Base-by-base conservation (phyloP, 129 eudicot genomes). In the Flaveria brownii region DNA sequence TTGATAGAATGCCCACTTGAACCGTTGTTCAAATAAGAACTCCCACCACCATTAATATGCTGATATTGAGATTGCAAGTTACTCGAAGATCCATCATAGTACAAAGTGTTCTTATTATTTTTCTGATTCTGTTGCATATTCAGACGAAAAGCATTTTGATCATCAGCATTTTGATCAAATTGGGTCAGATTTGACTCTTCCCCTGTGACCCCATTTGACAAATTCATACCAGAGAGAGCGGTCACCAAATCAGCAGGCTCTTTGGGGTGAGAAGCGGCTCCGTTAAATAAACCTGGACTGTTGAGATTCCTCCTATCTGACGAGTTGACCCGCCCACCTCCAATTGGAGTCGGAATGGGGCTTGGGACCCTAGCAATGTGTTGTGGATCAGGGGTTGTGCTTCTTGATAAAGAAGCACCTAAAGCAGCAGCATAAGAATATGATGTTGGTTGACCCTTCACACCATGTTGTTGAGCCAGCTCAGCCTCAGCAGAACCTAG, bases 351-450 rank as follows among this genome's bases (percentile, higher is more conserved):
- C 33, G 83, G 96, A 76, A 90, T 86, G 39, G 97, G 97, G 82
- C 97, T 95, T 13, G 97, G 99, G 45, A 86, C 97, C 86, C 99
- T 76, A 20, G 94, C 86, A 14, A 95, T 84, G 77, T 83, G 89
- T 81, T 95, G 99, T 30, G 95, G 85, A 71, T 95, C 99, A 39
- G 99, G 97, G 10, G 97, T 95, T 5, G 97, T 87, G 94, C 97
- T 94, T 87, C 99, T 86, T 46, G 99, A 94, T 77, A 94, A 80
- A 30, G 99, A 89, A 69, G 91, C 89, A 63, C 99, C 99, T 82
- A 94, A 82, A 28, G 81, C 99, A 77, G 99, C 94, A 66, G 97
- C 99, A 77, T 95, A 95, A 65, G 96, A 84, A 79, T 84, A 91
- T 12, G 99, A 94, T 14, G 93, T 52, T 42, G 89, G 87, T 26